These are phyloP conservation scores for Plasmodium vinckei DNA, from an alignment of 169 alveolate genomes.

Conservation along the genomic window DNA sequence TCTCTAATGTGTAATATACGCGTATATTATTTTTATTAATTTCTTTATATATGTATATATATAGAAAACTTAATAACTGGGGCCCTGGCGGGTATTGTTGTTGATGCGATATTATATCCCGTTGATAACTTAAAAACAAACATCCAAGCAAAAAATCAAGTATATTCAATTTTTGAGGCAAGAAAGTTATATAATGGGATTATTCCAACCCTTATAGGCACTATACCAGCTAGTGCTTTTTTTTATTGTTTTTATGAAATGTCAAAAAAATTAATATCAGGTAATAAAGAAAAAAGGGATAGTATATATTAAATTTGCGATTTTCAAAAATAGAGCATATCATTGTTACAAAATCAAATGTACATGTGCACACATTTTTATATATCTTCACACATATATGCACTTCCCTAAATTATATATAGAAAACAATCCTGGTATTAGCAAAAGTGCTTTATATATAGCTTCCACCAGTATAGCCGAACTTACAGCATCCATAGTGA, in stretches of 20 bases:
- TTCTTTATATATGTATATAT: conserved; percentile 3
- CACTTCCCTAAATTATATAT: not conserved
- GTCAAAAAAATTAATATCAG: conserved; percentile 78
- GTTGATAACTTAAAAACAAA: conserved; percentile 86
- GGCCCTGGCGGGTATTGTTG: conserved; percentile 86
- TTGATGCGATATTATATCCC: conserved; percentile 85
- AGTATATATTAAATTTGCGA: not conserved
- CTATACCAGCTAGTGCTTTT: conserved; percentile 85
- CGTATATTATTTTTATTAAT: not conserved
- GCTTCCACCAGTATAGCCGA: conserved; percentile 62
- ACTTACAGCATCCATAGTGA: conserved; percentile 29
- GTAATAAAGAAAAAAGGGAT: conserved; percentile 11
- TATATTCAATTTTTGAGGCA: conserved; percentile 38
- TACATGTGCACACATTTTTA: not conserved
- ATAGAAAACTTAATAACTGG: conserved; percentile 85
- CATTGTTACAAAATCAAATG: not conserved
- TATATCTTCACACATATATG: not conserved
- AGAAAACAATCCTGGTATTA: conserved; percentile 46
- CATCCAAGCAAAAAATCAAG: conserved; percentile 76
- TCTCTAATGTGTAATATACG: not conserved
- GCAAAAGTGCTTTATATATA: conserved; percentile 46
- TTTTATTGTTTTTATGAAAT: conserved; percentile 85
- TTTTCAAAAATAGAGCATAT: not conserved
- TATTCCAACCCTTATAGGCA: conserved; percentile 80
- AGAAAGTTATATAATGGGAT: conserved; percentile 81